Evolutionary conservation across 1,284 basidiomycete genomes (phyloP).

Genomic region (Porodaedalea pini): DNA sequence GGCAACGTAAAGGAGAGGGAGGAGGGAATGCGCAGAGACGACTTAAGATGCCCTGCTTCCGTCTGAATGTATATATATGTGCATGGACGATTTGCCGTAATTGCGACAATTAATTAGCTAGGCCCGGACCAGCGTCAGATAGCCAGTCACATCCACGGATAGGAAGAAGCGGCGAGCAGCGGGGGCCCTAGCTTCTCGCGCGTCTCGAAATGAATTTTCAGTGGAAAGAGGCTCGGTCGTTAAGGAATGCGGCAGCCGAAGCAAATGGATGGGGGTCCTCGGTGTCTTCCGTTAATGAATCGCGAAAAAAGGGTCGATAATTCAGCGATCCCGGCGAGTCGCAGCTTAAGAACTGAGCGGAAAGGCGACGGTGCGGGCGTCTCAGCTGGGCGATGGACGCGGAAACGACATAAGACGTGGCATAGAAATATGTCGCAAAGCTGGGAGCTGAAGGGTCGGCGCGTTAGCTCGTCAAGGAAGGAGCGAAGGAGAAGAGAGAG

Average conservation of each 20-base stretch:
- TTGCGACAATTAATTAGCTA: conserved; percentile 10
- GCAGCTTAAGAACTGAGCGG: background rate
- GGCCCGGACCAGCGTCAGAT: conserved; percentile 1
- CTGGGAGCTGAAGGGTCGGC: background rate
- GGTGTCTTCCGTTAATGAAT: conserved; percentile 9
- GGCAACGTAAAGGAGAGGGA: background rate
- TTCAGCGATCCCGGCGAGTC: background rate
- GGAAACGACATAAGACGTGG: background rate
- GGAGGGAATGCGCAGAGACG: background rate
- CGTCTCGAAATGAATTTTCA: conserved; percentile 3
- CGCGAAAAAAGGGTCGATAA: conserved; percentile 14
- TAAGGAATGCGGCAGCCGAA: conserved; percentile 12
- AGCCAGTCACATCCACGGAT: conserved; percentile 6
- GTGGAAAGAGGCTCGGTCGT: conserved; percentile 12
- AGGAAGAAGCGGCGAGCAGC: conserved; percentile 10
- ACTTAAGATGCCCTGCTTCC: conserved; percentile 2
- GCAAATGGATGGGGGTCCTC: conserved; percentile 6
- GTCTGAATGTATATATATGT: conserved; percentile 11
- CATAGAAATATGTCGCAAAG: background rate
- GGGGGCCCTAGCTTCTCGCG: background rate
- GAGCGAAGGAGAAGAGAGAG: background rate
- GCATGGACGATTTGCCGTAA: conserved; percentile 9
- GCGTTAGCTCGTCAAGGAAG: background rate
- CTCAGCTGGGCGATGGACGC: background rate
- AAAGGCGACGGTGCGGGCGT: background rate